Evolutionary conservation across 2,329 filamentous ascomycete species (phyloP), one percentile per base, ranked within the genome.

Genomic region (Botryotinia narcissicola): DNA sequence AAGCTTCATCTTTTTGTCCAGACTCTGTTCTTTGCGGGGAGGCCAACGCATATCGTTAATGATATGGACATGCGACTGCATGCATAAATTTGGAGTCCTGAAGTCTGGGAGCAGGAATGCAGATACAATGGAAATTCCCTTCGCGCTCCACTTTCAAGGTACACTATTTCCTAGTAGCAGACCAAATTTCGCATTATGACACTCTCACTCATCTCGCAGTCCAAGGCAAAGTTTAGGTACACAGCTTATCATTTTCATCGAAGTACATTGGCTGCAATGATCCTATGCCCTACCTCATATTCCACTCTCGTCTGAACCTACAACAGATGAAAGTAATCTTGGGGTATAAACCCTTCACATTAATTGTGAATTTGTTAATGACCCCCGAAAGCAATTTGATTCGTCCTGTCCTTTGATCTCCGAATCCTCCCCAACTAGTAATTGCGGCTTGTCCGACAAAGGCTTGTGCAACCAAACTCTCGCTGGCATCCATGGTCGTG

Each of bases 401-500:
- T 22, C 12, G 20, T 16, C 35, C 22, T n/a, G 40, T n/a, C 1
- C 4, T 46, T 46, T 46, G 9, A 32, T 14, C 18, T 20, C 40
- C 18, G 10, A 14, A 64, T 25, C 40, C 18, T 2, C 29, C 8
- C n/a, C 18, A 7, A 32, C 62, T 22, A 3, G 9, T 3, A 22
- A 16, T 35, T 46, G 3, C 6, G 20, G 5, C 5, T 29, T n/a
- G 16, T 20, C 9, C 29, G 16, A n/a, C 25, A 63, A 32, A 63
- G 61, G 40, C 8, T 46, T 29, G 9, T 46, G 6, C 8, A 78
- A 62, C 77, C 73, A 78, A 29, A 77, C 76, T 18, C 60, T 74
- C 10, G 73, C 75, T 20, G 59, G 42, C 42, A 44, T 44, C 76
- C 75, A 78, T 18, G 76, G 64, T 35, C 70, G 67, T 57, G 37